Evolutionary conservation across 106 monocot species (phyloP), one percentile per base, ranked within the genome.

Genomic region (Dendrobium nobile): DNA sequence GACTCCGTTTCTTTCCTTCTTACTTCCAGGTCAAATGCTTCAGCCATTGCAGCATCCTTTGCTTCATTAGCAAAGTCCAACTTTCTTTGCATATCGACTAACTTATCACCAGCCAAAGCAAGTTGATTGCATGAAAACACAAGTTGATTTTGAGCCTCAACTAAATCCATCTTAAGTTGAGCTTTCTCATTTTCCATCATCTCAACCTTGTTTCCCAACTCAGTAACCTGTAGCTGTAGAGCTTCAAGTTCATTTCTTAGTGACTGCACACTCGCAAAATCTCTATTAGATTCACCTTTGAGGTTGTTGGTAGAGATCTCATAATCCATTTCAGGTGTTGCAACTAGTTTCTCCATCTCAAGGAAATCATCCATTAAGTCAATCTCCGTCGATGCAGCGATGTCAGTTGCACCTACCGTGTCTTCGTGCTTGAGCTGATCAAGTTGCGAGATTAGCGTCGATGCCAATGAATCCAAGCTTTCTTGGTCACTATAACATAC

Each of bases 311-410:
- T 48, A 54, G 82, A 77, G 45, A 73, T 85, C 64, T 31, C 82
- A 64, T 7, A 33, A 47, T 82, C 82, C 47, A 77, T 41, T 37
- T 86, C 88, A 55, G 85, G 82, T 22, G 87, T 73, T 26, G 87
- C 73, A 67, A 81, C 94, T 7, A 96, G 87, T 44, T 79, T 96
- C 82, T 96, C 95, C 95, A 96, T 96, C 81, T 96, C 93, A 44
- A 96, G 84, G 85, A 96, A 96, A 84, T 96, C 95, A 91, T 96
- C 88, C 95, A 96, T 93, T 16, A 96, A 85, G 19, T 88, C 89
- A 80, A 93, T 83, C 61, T 91, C 93, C 2, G 83, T 58, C 11
- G 82, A 83, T 44, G 81, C 78, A 8, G 68, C 64, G 18, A 80
- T 33, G 61, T 80, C 80, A 77, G 77, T 86, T 19, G 73, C 61